A percentile compares a stretch with the other conserved stretches of the same genome.
Evolutionary conservation across 1,284 basidiomycete species (phyloP).

Genomic region (Puccinia novopanici): DNA sequence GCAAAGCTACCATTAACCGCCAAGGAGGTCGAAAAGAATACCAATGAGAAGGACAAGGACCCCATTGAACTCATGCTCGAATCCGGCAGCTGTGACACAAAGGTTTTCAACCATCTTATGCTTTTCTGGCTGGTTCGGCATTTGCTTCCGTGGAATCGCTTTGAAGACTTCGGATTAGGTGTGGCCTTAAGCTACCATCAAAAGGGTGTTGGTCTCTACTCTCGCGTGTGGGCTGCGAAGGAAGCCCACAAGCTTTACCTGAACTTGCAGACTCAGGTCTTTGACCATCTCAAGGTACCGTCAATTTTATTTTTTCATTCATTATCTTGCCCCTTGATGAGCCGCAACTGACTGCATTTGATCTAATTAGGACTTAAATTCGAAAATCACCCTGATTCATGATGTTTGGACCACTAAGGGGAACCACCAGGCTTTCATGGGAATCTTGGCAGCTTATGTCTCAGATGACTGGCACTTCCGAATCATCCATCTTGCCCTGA

Average conservation of each 20-base stretch:
- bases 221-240: background rate
- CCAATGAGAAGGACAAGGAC: background rate
- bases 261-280: background rate
- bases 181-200: background rate
- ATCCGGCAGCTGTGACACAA: background rate
- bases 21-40: background rate
- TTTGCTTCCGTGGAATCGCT: background rate
- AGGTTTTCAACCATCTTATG: background rate
- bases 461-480: background rate
- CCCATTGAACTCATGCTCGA: background rate
- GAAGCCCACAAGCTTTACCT: background rate
- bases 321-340: background rate
- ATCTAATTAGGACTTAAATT: too few relatives aligned
- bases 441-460: background rate
- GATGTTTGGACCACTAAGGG: constrained; percentile 7
- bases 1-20: background rate
- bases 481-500: background rate
- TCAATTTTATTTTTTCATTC: background rate
- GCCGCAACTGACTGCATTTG: background rate
- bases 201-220: background rate
- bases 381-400: background rate
- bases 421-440: constrained; percentile 11
- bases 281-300: background rate
- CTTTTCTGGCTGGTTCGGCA: constrained; percentile 5
- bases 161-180: background rate